Evolutionary conservation across 306 rosid species (phyloP), one percentile per base, ranked within the genome.

Genomic region (Delonix regia): DNA sequence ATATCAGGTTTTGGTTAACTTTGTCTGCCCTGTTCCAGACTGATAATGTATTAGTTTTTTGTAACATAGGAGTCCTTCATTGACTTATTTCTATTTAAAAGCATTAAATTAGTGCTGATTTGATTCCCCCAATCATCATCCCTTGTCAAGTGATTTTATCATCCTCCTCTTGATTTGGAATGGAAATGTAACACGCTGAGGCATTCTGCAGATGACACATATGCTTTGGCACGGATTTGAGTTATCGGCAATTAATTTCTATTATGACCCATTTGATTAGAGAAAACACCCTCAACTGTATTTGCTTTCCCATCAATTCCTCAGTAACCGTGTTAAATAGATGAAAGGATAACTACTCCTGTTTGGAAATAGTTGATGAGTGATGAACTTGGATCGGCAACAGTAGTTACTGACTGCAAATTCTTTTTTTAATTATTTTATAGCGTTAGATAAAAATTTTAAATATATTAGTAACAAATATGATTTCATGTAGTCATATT

Each of bases 91-190:
- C 9, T 38, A 19, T 36, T 22, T 38, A 65, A 61, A 77, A 69
- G 82, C 78, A 70, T 71, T 42, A 68, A 72, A 49, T 63, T 49
- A 48, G 25, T 45, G 24, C 12, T 75, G 86, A 80, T 80, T 62
- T 60, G 88, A 84, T 74, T 72, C 75, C 49, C 68, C 53, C 80
- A 75, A 86, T 55, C 60, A 86, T 55, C 60, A 77, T 82, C 69
- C 57, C 64, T 41, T 10, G 4, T 12, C 30, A 18, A 65, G 48
- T 83, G 80, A 81, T 84, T 33, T 33, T 45, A 78, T 60, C 53
- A 74, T 68, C 91, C 86, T 85, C 45, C 57, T 52, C 88, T 76
- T 66, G 80, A 76, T 77, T 70, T 52, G 74, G 84, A 81, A 73
- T 52, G 71, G 84, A 88, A 73, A 59, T 71, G 68, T 57, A 60